These are phyloP conservation scores for Chaetomium cochliodes DNA, from an alignment of 495 filamentous ascomycete species.

Conservation along the genomic window DNA sequence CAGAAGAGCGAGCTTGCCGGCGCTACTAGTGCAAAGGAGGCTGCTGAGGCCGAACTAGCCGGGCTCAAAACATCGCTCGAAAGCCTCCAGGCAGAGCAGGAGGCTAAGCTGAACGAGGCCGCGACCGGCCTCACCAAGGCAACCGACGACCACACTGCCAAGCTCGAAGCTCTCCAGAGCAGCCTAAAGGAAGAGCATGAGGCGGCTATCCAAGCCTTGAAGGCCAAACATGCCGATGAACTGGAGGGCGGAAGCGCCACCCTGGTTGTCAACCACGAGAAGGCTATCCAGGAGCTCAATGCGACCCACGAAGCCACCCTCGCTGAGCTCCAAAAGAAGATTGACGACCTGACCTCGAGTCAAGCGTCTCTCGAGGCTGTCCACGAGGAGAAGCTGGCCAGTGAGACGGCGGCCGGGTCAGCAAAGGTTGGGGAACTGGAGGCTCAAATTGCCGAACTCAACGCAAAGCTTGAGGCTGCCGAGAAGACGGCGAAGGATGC, in stretches of 20 bases:
- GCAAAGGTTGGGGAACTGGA: constrained; percentile 43
- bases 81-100: constrained; percentile 41
- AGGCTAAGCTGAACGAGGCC: constrained; percentile 38
- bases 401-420: constrained; percentile 33
- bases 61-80: constrained; percentile 46
- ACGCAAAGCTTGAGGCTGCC: constrained; percentile 37
- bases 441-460: constrained; percentile 44
- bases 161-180: constrained; percentile 42
- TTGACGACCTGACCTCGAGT: constrained; percentile 43
- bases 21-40: constrained; percentile 38
- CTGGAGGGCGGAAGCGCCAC: constrained; percentile 39
- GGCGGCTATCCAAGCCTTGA: constrained; percentile 40
- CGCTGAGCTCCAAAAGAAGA: constrained; percentile 45
- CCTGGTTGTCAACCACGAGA: constrained; percentile 36
- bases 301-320: constrained; percentile 40
- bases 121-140: constrained; percentile 36
- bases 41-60: constrained; percentile 42
- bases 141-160: constrained; percentile 42
- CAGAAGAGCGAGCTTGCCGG: constrained; percentile 41
- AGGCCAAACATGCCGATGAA: constrained; percentile 44
- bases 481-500: constrained; percentile 40
- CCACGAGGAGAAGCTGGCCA: constrained; percentile 34
- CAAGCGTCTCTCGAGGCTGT: constrained; percentile 30
- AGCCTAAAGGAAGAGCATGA: constrained; percentile 46
- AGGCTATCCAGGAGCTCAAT: constrained; percentile 44